Conservation (phyloP, 805 yeast genomes). For the Vanderwaltozyma tropicalis region DNA sequence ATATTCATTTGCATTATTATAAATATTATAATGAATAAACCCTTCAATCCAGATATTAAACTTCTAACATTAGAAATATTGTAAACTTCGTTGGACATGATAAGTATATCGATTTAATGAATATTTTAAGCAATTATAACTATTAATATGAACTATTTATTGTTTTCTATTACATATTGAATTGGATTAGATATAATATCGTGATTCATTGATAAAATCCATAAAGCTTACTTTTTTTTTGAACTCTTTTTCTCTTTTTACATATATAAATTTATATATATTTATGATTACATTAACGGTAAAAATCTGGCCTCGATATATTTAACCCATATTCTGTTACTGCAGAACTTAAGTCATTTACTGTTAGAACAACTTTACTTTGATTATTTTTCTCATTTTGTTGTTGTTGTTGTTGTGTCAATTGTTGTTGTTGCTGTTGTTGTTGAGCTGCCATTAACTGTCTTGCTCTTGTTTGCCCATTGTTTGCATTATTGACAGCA, state of each 20-base stretch:
- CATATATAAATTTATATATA: neutral
- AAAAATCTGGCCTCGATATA: slow-evolving; percentile 85
- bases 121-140: no score
- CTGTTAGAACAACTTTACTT: slow-evolving; percentile 77
- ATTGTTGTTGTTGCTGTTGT: slow-evolving; percentile 34
- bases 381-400: slow-evolving; percentile 33
- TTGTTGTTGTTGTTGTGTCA: slow-evolving; percentile 32
- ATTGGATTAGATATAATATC: no score
- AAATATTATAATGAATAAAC: no score
- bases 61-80: no score
- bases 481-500: slow-evolving; percentile 74
- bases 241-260: neutral
- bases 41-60: no score
- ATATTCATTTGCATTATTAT: no score
- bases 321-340: slow-evolving; percentile 87
- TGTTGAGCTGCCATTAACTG: slow-evolving; percentile 60
- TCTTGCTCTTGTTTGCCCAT: slow-evolving; percentile 78
- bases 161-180: no score
- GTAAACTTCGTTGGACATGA: no score
- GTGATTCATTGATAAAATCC: neutral
- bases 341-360: slow-evolving; percentile 89
- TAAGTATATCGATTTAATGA: no score
- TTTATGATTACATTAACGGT: slow-evolving; percentile 62
- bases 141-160: no score
- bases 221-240: neutral